These are phyloP conservation scores for Kitagawia praeruptora DNA, from an alignment of 129 eudicot genomes.

Conservation along the genomic window DNA sequence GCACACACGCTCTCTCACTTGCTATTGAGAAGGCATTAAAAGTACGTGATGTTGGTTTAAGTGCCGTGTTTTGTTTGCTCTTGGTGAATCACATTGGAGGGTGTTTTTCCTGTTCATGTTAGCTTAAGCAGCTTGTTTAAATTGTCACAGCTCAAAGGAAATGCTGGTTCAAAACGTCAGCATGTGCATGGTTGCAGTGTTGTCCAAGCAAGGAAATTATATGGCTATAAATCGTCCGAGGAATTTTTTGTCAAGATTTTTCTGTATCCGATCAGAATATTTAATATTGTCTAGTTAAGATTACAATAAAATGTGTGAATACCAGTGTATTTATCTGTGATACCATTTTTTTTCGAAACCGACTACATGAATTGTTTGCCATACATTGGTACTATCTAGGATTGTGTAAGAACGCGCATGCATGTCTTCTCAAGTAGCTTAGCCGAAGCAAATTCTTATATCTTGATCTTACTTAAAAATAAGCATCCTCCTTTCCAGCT, in stretches of 20 bases:
- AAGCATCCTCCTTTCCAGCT: not conserved
- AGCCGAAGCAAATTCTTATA: too few species aligned
- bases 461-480: too few species aligned
- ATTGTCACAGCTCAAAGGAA: constrained; percentile 67
- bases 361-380: not conserved
- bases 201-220: constrained; percentile 77
- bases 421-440: not conserved
- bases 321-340: not conserved
- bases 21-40: constrained; percentile 85
- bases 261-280: constrained; percentile 54
- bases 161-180: constrained; percentile 85
- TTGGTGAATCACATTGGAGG: not conserved
- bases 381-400: not conserved
- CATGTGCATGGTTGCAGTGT: constrained; percentile 92
- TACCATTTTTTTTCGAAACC: not conserved
- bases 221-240: constrained; percentile 87
- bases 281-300: not conserved
- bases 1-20: constrained; percentile 37
- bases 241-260: constrained; percentile 79
- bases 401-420: not conserved
- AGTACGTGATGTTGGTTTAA: constrained; percentile 35
- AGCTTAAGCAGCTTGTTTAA: constrained; percentile 1
- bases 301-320: not conserved
- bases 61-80: constrained; percentile 6
- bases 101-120: not conserved